Evolutionary conservation across 2,329 filamentous ascomycete species (phyloP).

Genomic region (Alternaria brassicicola): DNA sequence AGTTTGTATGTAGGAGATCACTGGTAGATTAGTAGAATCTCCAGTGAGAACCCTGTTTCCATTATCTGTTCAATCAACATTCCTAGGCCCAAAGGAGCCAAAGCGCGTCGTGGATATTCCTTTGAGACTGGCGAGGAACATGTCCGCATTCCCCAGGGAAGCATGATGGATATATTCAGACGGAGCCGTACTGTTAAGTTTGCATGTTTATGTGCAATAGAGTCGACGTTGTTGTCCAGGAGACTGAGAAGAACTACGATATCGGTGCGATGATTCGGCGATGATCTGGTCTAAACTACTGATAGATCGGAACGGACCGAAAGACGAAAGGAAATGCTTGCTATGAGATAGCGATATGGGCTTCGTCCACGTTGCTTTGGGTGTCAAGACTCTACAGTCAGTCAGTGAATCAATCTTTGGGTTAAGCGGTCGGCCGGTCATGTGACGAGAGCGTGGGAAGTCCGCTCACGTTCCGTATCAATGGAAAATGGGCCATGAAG

Average conservation of each 20-base stretch:
- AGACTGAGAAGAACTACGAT: background rate
- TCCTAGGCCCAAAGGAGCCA: background rate
- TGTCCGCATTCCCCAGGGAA: background rate
- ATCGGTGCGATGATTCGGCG: background rate
- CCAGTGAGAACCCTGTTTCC: background rate
- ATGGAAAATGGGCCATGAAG: background rate
- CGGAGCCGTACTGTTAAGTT: background rate
- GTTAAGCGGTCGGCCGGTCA: background rate
- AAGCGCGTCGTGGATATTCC: background rate
- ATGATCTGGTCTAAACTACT: background rate
- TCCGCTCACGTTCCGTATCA: background rate
- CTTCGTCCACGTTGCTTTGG: background rate
- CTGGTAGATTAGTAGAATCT: background rate
- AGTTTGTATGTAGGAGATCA: background rate
- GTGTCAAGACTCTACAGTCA: background rate
- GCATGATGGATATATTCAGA: background rate
- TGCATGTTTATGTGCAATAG: background rate
- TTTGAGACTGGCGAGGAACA: background rate
- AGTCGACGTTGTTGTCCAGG: background rate
- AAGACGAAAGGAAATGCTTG: background rate
- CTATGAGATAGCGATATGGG: background rate
- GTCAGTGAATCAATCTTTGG: background rate
- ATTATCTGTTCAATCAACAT: background rate
- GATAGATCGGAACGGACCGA: background rate
- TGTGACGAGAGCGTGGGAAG: background rate